Evolutionary conservation across 2,329 filamentous ascomycete species (phyloP).

Genomic region (Penicillium aurantiogriseum): DNA sequence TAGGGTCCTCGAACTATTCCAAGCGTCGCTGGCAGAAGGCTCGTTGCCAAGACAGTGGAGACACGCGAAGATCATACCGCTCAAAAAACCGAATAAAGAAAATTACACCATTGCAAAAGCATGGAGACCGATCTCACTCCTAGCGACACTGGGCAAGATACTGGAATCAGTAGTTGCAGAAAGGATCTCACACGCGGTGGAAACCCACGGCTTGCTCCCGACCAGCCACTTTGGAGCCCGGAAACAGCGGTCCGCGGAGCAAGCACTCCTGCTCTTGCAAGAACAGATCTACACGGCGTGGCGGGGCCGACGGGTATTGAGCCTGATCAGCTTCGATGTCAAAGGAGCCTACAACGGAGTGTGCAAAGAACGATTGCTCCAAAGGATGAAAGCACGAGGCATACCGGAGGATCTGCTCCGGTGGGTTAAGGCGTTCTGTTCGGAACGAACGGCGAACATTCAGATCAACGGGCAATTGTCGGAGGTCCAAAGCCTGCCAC

Average conservation of each 20-base stretch:
- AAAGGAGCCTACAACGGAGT: conserved; percentile 23
- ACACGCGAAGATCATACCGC: conserved; percentile 23
- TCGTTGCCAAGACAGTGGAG: conserved; percentile 17
- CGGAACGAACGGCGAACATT: conserved; percentile 24
- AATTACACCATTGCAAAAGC: conserved; percentile 21
- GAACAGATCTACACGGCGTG: neutral
- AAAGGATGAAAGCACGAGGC: conserved; percentile 32
- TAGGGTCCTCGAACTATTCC: conserved; percentile 19
- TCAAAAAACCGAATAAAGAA: conserved; percentile 25
- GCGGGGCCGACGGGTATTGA: conserved; percentile 15
- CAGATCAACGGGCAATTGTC: conserved; percentile 18
- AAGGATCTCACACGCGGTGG: conserved; percentile 31
- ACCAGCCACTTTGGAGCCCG: conserved; percentile 40
- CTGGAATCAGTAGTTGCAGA: conserved; percentile 32
- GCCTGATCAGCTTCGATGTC: conserved; percentile 12
- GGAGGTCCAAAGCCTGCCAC: conserved; percentile 12
- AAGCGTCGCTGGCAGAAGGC: conserved; percentile 17
- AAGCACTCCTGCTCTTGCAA: conserved; percentile 34
- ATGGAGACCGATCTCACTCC: conserved; percentile 27
- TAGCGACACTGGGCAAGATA: conserved; percentile 30
- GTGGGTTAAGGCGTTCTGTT: conserved; percentile 32
- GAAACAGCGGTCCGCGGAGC: conserved; percentile 35
- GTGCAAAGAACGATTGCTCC: conserved; percentile 34
- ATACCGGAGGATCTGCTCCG: conserved; percentile 24
- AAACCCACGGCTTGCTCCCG: conserved; percentile 32